phyloP scores from a whole-genome alignment of 2,329 filamentous ascomycete species.

The Zymoseptoria brevis region DNA sequence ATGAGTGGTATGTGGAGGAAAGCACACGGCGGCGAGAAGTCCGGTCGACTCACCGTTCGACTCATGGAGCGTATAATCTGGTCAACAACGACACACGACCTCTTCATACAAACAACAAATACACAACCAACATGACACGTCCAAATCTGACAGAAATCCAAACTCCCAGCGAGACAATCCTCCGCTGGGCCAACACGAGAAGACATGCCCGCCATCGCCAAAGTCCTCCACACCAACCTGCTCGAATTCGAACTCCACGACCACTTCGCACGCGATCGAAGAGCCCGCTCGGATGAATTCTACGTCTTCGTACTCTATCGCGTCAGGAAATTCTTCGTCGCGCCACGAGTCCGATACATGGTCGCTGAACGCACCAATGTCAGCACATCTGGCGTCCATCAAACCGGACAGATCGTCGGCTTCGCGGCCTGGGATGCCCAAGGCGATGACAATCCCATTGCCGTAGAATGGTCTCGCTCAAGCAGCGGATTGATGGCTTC shows the following conservation, averaged over 20 bases:
- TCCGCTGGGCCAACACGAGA: conserved; percentile 15
- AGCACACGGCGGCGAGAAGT: neutral
- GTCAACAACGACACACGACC: too few relatives aligned
- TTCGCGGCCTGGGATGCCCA: conserved; percentile 15
- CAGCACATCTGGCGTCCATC: conserved; percentile 1
- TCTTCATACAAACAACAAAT: neutral
- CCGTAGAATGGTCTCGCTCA: conserved; percentile 6
- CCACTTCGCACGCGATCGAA: conserved; percentile 10
- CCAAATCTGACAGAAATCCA: neutral
- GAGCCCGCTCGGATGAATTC: conserved; percentile 10
- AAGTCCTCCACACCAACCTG: conserved; percentile 1
- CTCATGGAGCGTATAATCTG: neutral
- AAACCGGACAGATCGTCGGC: conserved; percentile 10
- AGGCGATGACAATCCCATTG: conserved; percentile 9
- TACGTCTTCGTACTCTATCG: conserved; percentile 10
- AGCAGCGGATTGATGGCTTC: conserved; percentile 1
- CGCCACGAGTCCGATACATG: conserved; percentile 12
- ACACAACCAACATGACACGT: neutral
- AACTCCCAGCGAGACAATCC: neutral
- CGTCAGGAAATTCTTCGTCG: conserved; percentile 14
- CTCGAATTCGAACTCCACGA: conserved; percentile 14
- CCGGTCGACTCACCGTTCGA: neutral
- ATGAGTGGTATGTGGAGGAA: too few relatives aligned
- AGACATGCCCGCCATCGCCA: conserved; percentile 12
- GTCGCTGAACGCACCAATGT: conserved; percentile 9